Evolutionary conservation across 2,329 filamentous ascomycete species (phyloP), one percentile per base, ranked within the genome.

Genomic region (Chrysoporthe cubensis): DNA sequence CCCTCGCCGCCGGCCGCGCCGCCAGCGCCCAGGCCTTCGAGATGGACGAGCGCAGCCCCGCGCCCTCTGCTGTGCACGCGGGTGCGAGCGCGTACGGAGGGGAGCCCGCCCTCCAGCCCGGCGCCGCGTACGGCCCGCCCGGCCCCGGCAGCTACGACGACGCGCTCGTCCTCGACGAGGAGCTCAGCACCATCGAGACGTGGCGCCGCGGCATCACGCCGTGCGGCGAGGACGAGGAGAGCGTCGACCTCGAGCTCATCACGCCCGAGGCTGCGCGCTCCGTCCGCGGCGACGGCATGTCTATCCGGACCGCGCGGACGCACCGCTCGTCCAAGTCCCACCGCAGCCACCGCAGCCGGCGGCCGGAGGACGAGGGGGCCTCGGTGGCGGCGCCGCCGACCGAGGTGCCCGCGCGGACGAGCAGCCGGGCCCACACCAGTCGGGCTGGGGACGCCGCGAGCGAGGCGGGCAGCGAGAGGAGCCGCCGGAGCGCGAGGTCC

Each of bases 201-300:
- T 89, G 87, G 87, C 80, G 85, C 8, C 79, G 86, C n/a, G 87
- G 86, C 40, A 87, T 88, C 71, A 73, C 80, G 66, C 79, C 83
- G 0, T 79, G 76, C 42, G 82, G 80, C 11, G 57, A 60, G 40
- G 81, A 81, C 50, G 83, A 82, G 13, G 73, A 85, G 52, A 68
- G 59, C 26, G 68, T 66, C 1, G 68, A 70, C 21, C 58, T 70
- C 34, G 86, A 88, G 75, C 80, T 88, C 68, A 88, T 88, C 73
- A 87, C 84, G 60, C 86, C 85, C 2, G 78, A 82, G 73, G 86
- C 86, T 5, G 81, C 85, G 66, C 81, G 81, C 9, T 83, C 81
- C 16, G 80, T 81, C 3, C 75, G 79, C 11, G 74, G 73, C 43
- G 72, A 73, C 59, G 69, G 64, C 73, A 74, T 66, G 67, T 75